These are phyloP conservation scores for Physcia stellaris DNA, from an alignment of 495 filamentous ascomycete species.

Conservation along the genomic window DNA sequence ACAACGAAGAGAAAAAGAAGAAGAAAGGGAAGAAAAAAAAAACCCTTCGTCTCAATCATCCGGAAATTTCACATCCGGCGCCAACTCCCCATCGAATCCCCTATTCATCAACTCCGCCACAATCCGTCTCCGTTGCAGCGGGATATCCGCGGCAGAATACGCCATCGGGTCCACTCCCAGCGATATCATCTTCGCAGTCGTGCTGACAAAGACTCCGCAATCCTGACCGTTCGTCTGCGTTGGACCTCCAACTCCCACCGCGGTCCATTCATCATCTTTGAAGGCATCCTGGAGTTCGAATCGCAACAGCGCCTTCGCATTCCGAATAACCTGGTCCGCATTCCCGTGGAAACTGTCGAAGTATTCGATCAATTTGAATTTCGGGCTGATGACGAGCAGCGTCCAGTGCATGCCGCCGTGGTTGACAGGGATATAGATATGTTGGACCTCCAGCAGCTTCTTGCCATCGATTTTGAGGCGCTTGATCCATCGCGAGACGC, in stretches of 20 bases:
- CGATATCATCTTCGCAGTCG: slow-evolving; percentile 57
- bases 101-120: slow-evolving; percentile 57
- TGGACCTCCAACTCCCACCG: slow-evolving; percentile 27
- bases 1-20: too few species aligned
- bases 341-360: slow-evolving; percentile 53
- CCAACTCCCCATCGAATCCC: slow-evolving; percentile 33
- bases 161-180: slow-evolving; percentile 47
- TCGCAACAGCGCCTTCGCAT: slow-evolving; percentile 41
- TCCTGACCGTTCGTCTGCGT: slow-evolving; percentile 59
- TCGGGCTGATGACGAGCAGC: slow-evolving; percentile 55
- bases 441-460: slow-evolving; percentile 40
- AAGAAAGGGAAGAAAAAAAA: too few species aligned
- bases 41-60: too few species aligned
- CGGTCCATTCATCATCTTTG: slow-evolving; percentile 47
- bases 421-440: slow-evolving; percentile 49
- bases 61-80: too few species aligned
- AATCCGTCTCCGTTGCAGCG: slow-evolving; percentile 44
- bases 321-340: slow-evolving; percentile 20
- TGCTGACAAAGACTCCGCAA: slow-evolving; percentile 69
- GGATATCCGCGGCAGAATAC: slow-evolving; percentile 43
- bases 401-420: slow-evolving; percentile 40
- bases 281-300: slow-evolving; percentile 43
- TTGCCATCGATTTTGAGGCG: slow-evolving; percentile 42
- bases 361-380: slow-evolving; percentile 50
- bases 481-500: slow-evolving; percentile 37